Percentiles rank a stretch among this genome's conserved stretches.
These are phyloP conservation scores for Planoprotostelium fungivorum DNA, from an alignment of 78 protist species.

Conservation along the genomic window DNA sequence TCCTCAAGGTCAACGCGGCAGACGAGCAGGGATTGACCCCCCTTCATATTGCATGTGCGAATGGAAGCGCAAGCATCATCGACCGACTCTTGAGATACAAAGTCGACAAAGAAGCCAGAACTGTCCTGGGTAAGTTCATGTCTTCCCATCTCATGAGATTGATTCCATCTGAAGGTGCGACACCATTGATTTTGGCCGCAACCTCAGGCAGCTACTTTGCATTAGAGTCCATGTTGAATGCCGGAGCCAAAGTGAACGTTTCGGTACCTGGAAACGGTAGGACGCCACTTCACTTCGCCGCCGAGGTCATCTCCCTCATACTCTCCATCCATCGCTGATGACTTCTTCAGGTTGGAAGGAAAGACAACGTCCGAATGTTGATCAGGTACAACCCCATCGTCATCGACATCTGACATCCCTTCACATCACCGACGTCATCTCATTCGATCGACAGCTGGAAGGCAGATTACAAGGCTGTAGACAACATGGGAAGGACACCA, in stretches of 20 bases:
- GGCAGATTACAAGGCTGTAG: not conserved
- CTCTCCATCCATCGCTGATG: not conserved
- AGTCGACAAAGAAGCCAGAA: not conserved
- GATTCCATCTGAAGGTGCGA: not conserved
- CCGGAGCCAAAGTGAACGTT: not conserved
- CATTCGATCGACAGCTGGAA: not conserved
- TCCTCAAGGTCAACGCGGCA: not conserved
- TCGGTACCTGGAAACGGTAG: not conserved
- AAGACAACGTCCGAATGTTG: not conserved
- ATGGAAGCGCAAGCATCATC: not conserved
- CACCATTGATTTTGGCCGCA: not conserved
- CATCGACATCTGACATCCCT: too few species aligned
- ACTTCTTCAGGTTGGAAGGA: not conserved
- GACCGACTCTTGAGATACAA: not conserved
- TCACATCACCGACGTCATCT: too few species aligned
- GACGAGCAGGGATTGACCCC: not conserved
- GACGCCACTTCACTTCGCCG: not conserved
- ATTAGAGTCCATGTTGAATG: not conserved
- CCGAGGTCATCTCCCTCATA: too few species aligned
- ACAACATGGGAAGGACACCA: not conserved
- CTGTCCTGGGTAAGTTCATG: not conserved
- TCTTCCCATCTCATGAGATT: not conserved
- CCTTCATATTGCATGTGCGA: not conserved
- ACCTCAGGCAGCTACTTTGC: not conserved
- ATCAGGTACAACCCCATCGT: not conserved